These are phyloP conservation scores for Tolypocladium amazonense DNA, from an alignment of 2,329 filamentous ascomycete genomes.

Conservation along the genomic window DNA sequence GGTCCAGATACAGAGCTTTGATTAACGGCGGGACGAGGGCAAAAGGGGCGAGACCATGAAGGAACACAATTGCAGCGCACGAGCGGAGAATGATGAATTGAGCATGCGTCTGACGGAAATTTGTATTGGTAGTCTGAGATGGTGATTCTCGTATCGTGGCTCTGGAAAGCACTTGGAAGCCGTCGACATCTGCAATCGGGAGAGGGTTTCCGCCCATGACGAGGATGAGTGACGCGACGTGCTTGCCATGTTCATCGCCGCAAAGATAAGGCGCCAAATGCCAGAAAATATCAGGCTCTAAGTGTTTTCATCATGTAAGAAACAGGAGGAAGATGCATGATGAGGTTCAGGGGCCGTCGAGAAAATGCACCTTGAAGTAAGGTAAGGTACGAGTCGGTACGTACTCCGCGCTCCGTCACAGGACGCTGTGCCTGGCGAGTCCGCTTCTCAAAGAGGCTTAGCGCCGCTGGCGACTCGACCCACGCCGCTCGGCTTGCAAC, in stretches of 20 bases:
- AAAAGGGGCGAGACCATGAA: background rate
- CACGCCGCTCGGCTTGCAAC: background rate
- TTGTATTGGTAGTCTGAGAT: background rate
- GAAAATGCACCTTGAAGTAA: background rate
- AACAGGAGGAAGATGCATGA: background rate
- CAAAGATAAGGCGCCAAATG: background rate
- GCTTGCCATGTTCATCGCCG: background rate
- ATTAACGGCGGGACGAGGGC: background rate
- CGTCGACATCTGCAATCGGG: background rate
- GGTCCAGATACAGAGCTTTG: conserved; percentile 75
- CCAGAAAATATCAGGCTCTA: background rate
- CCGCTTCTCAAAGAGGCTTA: conserved; percentile 18
- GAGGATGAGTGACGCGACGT: background rate
- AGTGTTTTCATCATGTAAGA: background rate
- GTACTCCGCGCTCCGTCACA: background rate
- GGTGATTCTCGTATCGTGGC: background rate
- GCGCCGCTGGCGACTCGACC: conserved; percentile 6
- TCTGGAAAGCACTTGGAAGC: background rate
- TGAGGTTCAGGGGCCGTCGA: background rate
- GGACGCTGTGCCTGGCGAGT: background rate
- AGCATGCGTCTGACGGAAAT: background rate
- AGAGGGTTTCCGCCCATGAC: background rate
- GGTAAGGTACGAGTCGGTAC: background rate
- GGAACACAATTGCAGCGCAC: background rate
- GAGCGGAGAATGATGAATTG: too few species aligned